Base-by-base conservation (phyloP, 2,329 filamentous ascomycete genomes). In the Periconia digitata region DNA sequence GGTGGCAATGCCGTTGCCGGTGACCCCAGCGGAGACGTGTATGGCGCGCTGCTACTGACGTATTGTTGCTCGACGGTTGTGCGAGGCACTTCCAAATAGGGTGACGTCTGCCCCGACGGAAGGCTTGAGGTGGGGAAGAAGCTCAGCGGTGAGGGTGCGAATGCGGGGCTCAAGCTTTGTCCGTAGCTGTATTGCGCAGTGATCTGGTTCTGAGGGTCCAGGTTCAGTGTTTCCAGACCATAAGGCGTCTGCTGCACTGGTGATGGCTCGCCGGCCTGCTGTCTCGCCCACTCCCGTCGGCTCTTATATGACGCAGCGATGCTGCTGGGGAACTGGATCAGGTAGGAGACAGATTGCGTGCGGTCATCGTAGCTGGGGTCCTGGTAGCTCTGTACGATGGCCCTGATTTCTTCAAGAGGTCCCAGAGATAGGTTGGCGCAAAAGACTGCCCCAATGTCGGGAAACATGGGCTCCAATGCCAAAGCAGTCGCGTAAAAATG, bases 401-500 rank as follows among this genome's bases (percentile, higher is more conserved):
- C 82, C 39, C 90, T 85, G 62, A 96, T 96, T 66, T 94, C 87
- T 70, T 96, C 90, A 24, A 97, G 85, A 0, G 92, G 90, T 1
- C 81, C 79, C 39, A 95, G 81, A 15, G 89, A 86, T 57, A 96
- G 79, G 49, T 72, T 70, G 3, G 74, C 72, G 45, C 74, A 91
- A 71, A 96, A 96, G 41, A 90, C 87, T 17, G 90, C 87, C 40
- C 91, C 92, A 58, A 96, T 87, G 68, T 95, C 90, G 2, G 92
- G 91, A 69, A 95, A 96, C 52, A 96, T 81, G 15, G 90, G 89
- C 73, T 96, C 92, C 73, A 97, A 83, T 34, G 90, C 84, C 50
- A 97, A 79, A 3, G 90, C 91, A 16, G 91, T 85, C 0, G 90
- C 92, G 74, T 96, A 97, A 70, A 96, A 90, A 67, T 97, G 89